phyloP scores from a whole-genome alignment of 2,329 filamentous ascomycete species.

The Talaromyces amestolkiae region DNA sequence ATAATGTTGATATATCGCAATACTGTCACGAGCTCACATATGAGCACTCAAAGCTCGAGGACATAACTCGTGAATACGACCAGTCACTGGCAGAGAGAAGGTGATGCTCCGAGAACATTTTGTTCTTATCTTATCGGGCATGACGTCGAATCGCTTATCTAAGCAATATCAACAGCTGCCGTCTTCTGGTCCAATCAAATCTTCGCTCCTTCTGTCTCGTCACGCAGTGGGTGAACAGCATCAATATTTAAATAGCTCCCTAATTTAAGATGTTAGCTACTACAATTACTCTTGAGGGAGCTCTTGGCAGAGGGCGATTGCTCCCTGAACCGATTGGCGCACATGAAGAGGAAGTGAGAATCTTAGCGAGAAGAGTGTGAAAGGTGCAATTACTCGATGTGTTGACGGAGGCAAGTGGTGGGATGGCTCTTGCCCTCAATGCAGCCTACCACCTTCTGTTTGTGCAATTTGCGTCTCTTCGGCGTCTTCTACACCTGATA shows the following conservation, averaged over 20 bases:
- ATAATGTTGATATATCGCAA: not conserved
- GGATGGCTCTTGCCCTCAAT: not conserved
- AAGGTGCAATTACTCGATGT: not conserved
- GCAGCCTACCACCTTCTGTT: not conserved
- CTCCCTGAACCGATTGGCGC: too few relatives aligned
- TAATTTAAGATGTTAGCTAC: too few relatives aligned
- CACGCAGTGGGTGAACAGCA: too few relatives aligned
- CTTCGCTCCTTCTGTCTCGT: too few relatives aligned
- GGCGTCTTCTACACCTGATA: not conserved
- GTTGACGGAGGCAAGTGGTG: not conserved
- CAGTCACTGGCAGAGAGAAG: not conserved
- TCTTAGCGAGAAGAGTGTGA: not conserved
- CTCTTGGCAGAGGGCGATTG: too few relatives aligned
- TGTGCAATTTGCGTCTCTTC: not conserved
- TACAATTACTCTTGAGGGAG: too few relatives aligned
- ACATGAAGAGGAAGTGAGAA: too few relatives aligned
- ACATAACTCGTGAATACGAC: not conserved
- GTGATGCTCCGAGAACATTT: not conserved
- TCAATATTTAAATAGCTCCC: too few relatives aligned
- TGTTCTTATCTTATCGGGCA: slow-evolving; percentile 5
- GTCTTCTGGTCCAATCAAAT: not conserved
- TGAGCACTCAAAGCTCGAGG: not conserved
- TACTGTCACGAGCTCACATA: not conserved
- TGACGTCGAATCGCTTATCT: slow-evolving; percentile 13
- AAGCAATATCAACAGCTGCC: not conserved